Base-by-base conservation (phyloP, 2,329 filamentous ascomycete species). In the Corynespora cassiicola region DNA sequence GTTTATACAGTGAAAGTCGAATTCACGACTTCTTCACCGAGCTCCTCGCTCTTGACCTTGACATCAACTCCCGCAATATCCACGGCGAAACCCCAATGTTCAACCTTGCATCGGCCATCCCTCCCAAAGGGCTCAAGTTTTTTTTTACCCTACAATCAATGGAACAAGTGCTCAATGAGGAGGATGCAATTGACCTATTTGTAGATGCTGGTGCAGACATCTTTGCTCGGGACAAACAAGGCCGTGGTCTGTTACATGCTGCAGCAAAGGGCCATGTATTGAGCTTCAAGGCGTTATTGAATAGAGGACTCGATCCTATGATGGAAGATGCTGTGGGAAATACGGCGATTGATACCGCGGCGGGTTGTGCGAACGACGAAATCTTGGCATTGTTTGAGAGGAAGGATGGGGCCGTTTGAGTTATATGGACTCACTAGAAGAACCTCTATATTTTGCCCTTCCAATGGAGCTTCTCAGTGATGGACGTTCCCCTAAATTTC, bases 331-430 rank as follows among this genome's bases (percentile, higher is more conserved):
- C 30, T 3, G 15, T 18, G 28, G 29, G 38, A 25, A 38, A 33
- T 28, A 52, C 45, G n/a, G 15, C 52, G 14, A 12, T 56, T 21
- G 52, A 56, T 43, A 23, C 50, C 36, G 47, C 47, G 6, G 50
- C 45, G 11, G 50, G 35, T 4, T 40, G 20, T 31, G 42, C 43
- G 17, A 41, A 46, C 18, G 22, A 46, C 12, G 27, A 26, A 4
- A 23, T 54, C 16, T 34, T 56, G 36, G 31, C 25, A 14, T 25
- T 54, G 17, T 54, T 50, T 35, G 35, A 37, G 19, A 47, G 15
- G 30, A 44, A 33, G 16, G 27, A 27, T 23, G 26, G 26, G n/a
- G n/a, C n/a, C n/a, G n/a, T n/a, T n/a, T n/a, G n/a, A n/a, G n/a
- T n/a, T n/a, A n/a, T n/a, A n/a, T n/a, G n/a, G n/a, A n/a, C n/a